Evolutionary conservation across 1,284 basidiomycete species (phyloP).

Genomic region (Ceratorhiza oryzae-sativae): DNA sequence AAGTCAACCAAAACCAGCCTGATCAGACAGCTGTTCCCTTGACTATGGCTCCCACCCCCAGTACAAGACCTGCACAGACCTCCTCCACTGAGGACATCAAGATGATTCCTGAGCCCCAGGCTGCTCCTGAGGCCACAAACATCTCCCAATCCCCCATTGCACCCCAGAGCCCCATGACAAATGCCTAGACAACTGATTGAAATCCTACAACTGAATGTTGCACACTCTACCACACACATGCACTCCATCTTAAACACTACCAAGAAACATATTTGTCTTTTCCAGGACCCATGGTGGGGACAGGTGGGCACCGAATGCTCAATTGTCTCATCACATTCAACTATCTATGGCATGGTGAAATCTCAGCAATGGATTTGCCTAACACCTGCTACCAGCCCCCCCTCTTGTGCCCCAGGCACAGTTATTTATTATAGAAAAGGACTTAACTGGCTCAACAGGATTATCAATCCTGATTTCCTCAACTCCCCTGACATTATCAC

Average conservation of each 20-base stretch:
- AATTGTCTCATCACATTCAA: background rate
- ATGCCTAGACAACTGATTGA: too few relatives aligned
- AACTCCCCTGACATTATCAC: background rate
- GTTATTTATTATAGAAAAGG: background rate
- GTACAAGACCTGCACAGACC: too few relatives aligned
- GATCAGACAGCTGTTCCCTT: too few relatives aligned
- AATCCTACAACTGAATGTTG: slow-evolving; percentile 27
- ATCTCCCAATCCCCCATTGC: too few relatives aligned
- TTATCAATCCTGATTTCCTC: background rate
- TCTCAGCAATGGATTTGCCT: background rate
- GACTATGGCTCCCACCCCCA: too few relatives aligned
- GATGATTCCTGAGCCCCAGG: too few relatives aligned
- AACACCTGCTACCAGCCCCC: background rate
- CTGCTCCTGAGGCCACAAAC: too few relatives aligned
- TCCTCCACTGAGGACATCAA: too few relatives aligned
- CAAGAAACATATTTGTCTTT: background rate
- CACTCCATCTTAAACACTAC: background rate
- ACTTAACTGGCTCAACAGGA: background rate
- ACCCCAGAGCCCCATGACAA: too few relatives aligned
- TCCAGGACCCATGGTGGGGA: slow-evolving; percentile 36
- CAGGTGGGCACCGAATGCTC: background rate
- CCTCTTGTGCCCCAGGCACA: background rate
- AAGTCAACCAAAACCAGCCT: too few relatives aligned
- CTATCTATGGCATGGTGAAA: background rate
- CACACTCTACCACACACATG: background rate